A percentile compares a stretch with the other conserved stretches of the same genome.
phyloP scores from a whole-genome alignment of 2,329 filamentous ascomycete genomes.

The Domatiomyces globalis region DNA sequence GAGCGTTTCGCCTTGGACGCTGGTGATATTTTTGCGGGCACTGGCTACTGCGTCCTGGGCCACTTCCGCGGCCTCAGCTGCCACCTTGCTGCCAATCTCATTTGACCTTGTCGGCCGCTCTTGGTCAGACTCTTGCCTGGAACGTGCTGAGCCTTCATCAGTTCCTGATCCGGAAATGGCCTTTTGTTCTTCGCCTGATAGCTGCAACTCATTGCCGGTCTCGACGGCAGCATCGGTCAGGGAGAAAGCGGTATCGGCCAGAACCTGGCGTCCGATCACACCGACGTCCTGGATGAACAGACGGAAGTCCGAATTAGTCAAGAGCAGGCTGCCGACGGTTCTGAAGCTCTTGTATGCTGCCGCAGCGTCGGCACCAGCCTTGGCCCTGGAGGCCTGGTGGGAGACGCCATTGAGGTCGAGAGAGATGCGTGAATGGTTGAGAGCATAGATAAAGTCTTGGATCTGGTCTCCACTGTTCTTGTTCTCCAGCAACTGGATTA shows the following conservation, averaged over 20 bases:
- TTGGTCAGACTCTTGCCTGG: slow-evolving; percentile 44
- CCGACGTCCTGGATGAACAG: slow-evolving; percentile 70
- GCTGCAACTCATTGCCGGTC: slow-evolving; percentile 58
- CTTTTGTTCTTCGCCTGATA: slow-evolving; percentile 47
- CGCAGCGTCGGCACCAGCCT: slow-evolving; percentile 54
- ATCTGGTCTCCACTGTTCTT: slow-evolving; percentile 79
- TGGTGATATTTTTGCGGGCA: slow-evolving; percentile 56
- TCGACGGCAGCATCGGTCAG: slow-evolving; percentile 62
- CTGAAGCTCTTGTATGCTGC: slow-evolving; percentile 69
- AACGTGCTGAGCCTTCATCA: slow-evolving; percentile 36
- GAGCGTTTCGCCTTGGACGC: slow-evolving; percentile 59
- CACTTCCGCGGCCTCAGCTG: slow-evolving; percentile 25
- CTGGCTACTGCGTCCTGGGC: slow-evolving; percentile 51
- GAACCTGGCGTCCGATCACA: slow-evolving; percentile 66
- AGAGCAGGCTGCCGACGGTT: slow-evolving; percentile 68
- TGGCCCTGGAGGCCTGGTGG: slow-evolving; percentile 46
- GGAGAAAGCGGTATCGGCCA: slow-evolving; percentile 71
- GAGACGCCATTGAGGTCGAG: slow-evolving; percentile 53
- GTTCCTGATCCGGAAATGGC: slow-evolving; percentile 33
- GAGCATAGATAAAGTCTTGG: slow-evolving; percentile 81
- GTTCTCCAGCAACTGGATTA: slow-evolving; percentile 66
- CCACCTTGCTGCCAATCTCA: slow-evolving; percentile 35
- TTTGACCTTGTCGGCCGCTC: slow-evolving; percentile 20
- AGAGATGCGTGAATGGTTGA: slow-evolving; percentile 57
- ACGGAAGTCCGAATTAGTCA: slow-evolving; percentile 83